Base-by-base conservation (phyloP, 179 eudicot species). In the Silene vulgaris region DNA sequence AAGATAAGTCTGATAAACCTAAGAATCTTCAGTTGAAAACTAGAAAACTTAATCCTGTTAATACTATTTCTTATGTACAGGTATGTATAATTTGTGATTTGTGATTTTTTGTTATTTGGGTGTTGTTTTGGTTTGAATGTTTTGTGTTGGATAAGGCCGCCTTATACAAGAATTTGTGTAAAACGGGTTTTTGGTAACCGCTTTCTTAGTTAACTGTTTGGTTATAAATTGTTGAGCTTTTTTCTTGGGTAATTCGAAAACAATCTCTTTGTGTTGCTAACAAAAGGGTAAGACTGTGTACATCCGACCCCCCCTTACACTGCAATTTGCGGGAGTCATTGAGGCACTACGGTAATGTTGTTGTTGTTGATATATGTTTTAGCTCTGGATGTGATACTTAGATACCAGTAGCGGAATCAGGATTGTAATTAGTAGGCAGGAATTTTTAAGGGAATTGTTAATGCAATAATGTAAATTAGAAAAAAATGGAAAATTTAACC, bases 51-150 rank as follows among this genome's bases (percentile, higher is more conserved):
- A 90, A 92, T 77, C 95, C 99, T 79, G 81, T 83, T 64, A 92
- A 85, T 77, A 95, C 97, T 28, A 89, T 84, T 64, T 85, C 85
- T 17, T 95, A 92, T 85, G 85, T 88, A 72, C 99, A 95, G 97
- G 99, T 94, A 76, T 21, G 21, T 48, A 2, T 17, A 21, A 4
- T 0, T 71, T n/a, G 8, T 66, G 8, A 6, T 17, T 69, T 67
- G 0, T 65, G 2, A 7, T 68, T 1, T 37, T 17, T 37, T 60
- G 17, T 30, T 29, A 32, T 63, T 19, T 26, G 19, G 56, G 21
- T 11, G 37, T 14, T 76, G 52, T 59, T 54, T 26, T 28, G 9
- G 35, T 48, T 17, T 40, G n/a, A 11, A 3, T 73, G 40, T 65
- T 29, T 68, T 61, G 11, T 66, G 56, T 60, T 80, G 14, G 70